phyloP scores from a whole-genome alignment of 2,329 filamentous ascomycete species.

The Sphaceloma murrayae region DNA sequence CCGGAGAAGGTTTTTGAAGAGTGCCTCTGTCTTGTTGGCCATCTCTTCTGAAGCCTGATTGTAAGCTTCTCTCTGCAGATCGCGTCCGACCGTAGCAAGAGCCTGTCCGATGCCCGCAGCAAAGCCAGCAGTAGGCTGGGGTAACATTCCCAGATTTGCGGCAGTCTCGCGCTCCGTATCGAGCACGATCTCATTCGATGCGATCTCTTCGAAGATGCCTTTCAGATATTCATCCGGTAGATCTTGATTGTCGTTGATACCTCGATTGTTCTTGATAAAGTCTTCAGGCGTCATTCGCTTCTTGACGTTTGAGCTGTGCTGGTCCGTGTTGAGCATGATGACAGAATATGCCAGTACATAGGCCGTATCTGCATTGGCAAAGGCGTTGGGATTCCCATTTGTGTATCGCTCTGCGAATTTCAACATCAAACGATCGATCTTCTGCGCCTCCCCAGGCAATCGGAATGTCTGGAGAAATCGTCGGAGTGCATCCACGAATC shows the following conservation, averaged over 20 bases:
- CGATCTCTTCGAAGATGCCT: constrained; percentile 87
- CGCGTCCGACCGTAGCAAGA: constrained; percentile 81
- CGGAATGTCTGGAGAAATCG: constrained; percentile 92
- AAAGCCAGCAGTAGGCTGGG: constrained; percentile 56
- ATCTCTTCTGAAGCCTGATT: constrained; percentile 95
- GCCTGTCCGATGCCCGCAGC: constrained; percentile 80
- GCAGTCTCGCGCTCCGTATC: constrained; percentile 86
- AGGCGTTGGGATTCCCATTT: constrained; percentile 89
- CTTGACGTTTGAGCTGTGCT: constrained; percentile 81
- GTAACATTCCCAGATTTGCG: constrained; percentile 60
- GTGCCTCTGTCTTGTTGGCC: constrained; percentile 65
- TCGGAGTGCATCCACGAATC: constrained; percentile 85
- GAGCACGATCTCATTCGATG: constrained; percentile 82
- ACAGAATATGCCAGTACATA: constrained; percentile 95
- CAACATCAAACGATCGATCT: constrained; percentile 98
- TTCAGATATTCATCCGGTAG: constrained; percentile 85
- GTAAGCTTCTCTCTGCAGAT: constrained; percentile 86
- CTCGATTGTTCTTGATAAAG: constrained; percentile 97
- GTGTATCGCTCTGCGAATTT: constrained; percentile 98
- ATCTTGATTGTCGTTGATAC: constrained; percentile 94
- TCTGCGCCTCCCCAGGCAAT: constrained; percentile 89
- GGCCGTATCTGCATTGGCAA: constrained; percentile 94
- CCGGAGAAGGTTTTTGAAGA: constrained; percentile 87
- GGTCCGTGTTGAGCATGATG: constrained; percentile 91
- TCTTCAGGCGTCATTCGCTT: constrained; percentile 90